Percentiles rank a stretch among this genome's conserved stretches.
Evolutionary conservation across 2,329 filamentous ascomycete genomes (phyloP).

Genomic region (Magnaporthiopsis incrustans): DNA sequence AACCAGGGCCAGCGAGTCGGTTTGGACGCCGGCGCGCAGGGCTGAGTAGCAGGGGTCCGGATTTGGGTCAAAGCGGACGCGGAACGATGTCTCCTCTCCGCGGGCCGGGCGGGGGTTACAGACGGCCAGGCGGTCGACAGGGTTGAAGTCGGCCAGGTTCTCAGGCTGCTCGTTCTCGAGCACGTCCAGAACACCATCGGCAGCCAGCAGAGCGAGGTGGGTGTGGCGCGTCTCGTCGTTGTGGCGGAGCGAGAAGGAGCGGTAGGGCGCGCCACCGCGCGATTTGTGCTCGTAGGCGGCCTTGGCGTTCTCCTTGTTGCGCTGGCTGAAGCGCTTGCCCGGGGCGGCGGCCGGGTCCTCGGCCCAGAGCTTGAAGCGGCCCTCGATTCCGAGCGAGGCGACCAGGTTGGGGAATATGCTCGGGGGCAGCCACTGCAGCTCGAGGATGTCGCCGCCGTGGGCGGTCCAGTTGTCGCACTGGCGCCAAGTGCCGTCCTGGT

Average conservation of each 20-base stretch:
- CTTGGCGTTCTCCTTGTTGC: conserved; percentile 33
- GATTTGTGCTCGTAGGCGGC: conserved; percentile 49
- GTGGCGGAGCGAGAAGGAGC: conserved; percentile 77
- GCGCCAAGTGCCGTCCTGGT: conserved; percentile 69
- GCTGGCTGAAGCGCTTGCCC: conserved; percentile 73
- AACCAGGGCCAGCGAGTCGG: conserved; percentile 71
- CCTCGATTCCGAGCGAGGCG: conserved; percentile 77
- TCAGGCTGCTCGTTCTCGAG: conserved; percentile 83
- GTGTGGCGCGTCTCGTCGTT: conserved; percentile 74
- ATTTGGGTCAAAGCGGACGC: conserved; percentile 82
- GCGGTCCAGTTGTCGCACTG: conserved; percentile 83
- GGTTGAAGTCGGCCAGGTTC: conserved; percentile 66
- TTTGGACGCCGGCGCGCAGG: conserved; percentile 70
- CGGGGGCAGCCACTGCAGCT: conserved; percentile 92
- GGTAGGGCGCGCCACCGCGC: conserved; percentile 58
- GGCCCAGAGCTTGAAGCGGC: conserved; percentile 85
- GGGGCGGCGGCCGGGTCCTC: conserved; percentile 77
- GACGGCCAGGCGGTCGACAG: conserved; percentile 69
- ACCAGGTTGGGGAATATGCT: conserved; percentile 80
- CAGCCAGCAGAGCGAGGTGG: conserved; percentile 73
- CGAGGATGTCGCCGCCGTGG: conserved; percentile 82
- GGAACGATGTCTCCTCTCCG: conserved; percentile 82
- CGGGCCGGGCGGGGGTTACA: conserved; percentile 57
- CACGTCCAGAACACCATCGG: conserved; percentile 71
- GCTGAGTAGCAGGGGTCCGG: conserved; percentile 71